Base-by-base conservation (phyloP, 352 stramenopile genomes). In the Globisporangium megalacanthum region DNA sequence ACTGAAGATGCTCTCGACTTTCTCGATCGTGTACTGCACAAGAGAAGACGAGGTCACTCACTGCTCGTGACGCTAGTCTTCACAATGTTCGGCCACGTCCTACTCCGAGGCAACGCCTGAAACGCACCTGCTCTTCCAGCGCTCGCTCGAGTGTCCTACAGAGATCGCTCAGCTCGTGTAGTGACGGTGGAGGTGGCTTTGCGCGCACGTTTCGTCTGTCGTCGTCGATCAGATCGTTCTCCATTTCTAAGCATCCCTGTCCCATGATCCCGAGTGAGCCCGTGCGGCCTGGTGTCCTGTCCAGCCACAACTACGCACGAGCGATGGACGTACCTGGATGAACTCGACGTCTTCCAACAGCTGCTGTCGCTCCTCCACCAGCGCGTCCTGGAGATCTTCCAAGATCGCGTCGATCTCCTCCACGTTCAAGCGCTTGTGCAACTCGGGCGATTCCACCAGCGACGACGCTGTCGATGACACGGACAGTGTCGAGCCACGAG, bases 301-400 rank as follows among this genome's bases (percentile, higher is more conserved):
- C 6, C 17, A 35, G 17, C 25, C 1, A 29, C 25, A 29, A 29
- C 25, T 29, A 29, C 25, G 25, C 25, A 29, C 25, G 25, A 29
- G 25, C 25, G 25, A 4, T 29, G 25, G 31, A 47, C 55, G 31
- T 36, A 89, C 83, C 72, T 93, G 83, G 11, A 91, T 86, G 58
- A 93, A 93, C 25, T 93, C 83, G 17, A 93, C 89, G 54, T 93
- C 83, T 62, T 91, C 83, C 7, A 93, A 69, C 2, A 93, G 51
- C 52, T 86, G 68, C 39, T 77, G 65, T 0, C 69, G 72, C 41
- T 93, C 83, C 4, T 90, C 75, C 11, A 66, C 31, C 33, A 93
- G 42, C 3, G 83, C 80, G 1, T 79, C 65, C 17, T 76, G 74
- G 7, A 93, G 50, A 46, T 88, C 72, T 33, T 78, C 73, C 35